Conservation (phyloP, 176 grass and related monocot genomes). For the Bothriochloa decipiens region DNA sequence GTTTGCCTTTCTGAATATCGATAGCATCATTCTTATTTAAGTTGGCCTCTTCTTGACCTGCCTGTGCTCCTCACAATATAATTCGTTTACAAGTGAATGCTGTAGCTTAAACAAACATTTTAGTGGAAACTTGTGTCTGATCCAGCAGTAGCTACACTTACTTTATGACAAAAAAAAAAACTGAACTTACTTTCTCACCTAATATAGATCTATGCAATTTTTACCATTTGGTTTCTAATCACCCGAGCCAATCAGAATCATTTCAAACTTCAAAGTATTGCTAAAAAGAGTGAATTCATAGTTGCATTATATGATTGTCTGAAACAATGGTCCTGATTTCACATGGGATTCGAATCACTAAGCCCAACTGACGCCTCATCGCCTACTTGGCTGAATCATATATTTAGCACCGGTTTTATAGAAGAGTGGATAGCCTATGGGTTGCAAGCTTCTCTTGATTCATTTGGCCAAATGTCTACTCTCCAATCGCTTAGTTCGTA, state of each 20-base stretch:
- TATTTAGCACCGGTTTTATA: background rate
- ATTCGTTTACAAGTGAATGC: background rate
- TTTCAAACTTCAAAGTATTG: background rate
- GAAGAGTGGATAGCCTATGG: background rate
- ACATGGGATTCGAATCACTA: background rate
- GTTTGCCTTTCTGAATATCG: background rate
- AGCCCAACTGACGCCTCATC: background rate
- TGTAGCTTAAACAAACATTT: background rate
- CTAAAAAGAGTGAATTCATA: background rate
- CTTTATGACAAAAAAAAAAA: too few species aligned
- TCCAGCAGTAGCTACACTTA: background rate
- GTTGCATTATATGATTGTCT: background rate
- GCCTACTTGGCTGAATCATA: background rate
- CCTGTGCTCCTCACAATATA: background rate
- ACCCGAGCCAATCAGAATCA: background rate
- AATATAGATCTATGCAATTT: background rate
- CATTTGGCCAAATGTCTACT: background rate
- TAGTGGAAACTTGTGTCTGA: background rate
- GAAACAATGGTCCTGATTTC: background rate
- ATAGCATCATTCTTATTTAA: background rate
- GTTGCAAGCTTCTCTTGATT: background rate
- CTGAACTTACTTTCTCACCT: background rate
- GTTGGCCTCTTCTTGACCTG: conserved; percentile 9
- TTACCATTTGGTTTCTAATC: background rate
- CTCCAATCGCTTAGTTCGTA: conserved; percentile 1